Percentiles rank a stretch among this genome's conserved stretches.
Conservation (phyloP, 768 basidiomycete genomes). For the Fistulinella prunicolor region DNA sequence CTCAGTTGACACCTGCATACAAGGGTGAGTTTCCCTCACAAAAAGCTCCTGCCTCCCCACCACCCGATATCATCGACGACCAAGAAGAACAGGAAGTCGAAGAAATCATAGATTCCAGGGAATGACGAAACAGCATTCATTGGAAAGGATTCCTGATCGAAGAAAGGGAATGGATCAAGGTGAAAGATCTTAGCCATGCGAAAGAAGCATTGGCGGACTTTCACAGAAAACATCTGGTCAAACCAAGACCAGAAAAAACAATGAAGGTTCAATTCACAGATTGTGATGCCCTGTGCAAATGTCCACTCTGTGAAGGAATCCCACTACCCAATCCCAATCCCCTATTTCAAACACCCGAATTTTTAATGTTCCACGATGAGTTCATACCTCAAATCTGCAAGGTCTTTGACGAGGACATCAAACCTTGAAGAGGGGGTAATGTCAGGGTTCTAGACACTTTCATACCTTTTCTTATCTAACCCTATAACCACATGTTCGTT, state of each 20-base stretch:
- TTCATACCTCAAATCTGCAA: not conserved
- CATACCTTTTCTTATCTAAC: too few species aligned
- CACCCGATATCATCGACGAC: not conserved
- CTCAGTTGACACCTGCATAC: not conserved
- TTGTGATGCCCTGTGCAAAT: not conserved
- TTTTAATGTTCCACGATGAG: not conserved
- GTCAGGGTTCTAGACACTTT: too few species aligned
- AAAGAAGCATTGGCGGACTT: not conserved
- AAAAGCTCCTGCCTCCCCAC: not conserved
- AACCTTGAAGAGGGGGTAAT: too few species aligned
- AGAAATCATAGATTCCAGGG: not conserved
- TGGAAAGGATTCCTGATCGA: not conserved
- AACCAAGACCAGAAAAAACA: not conserved
- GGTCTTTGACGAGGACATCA: not conserved
- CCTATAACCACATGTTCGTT: too few species aligned
- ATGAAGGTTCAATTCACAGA: not conserved
- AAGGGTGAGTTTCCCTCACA: not conserved
- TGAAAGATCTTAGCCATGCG: not conserved
- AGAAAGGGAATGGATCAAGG: not conserved
- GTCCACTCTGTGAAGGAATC: not conserved
- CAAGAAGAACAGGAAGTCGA: not conserved
- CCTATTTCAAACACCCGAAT: not conserved
- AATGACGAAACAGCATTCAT: not conserved
- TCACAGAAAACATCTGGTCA: not conserved
- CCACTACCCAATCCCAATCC: not conserved